Base-by-base conservation (phyloP, 1,139 yeast species). In the Kodamaea alishanica region DNA sequence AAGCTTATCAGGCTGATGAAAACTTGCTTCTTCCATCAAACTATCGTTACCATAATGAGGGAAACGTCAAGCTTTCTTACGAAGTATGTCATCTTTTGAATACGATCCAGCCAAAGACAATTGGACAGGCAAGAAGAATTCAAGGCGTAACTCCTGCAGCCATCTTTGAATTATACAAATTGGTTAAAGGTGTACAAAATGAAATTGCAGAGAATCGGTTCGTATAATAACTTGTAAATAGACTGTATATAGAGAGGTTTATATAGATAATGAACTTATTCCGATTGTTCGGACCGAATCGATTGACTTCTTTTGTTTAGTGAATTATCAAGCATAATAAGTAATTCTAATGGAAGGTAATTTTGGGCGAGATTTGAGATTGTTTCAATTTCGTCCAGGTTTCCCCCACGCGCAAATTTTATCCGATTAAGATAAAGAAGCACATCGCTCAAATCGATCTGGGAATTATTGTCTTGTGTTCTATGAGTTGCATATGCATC, bases 131-230 rank as follows among this genome's bases (percentile, higher is more conserved):
- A 0, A 74, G 96, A 54, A 73, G 97, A 49, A 84, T 90, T 11
- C 95, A 92, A 54, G 97, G 98, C 0, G 82, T 92, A 1, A 92
- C 97, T 0, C 96, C 97, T 0, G 87, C 89, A 2, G 84, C 90
- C 0, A 66, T 83, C 3, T 83, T 83, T 51, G 89, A 83, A 50
- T 67, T 84, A 30, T 83, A 78, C 47, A 70, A 67, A 43, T 54
- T 72, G 39, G 74, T 70, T 4, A 62, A 56, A 40, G 59, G 61
- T 6, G 55, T 51, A 22, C 71, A 64, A 44, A 42, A 43, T 8
- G 48, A 48, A n/a, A 38, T 51, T 8, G 51, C 51, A 42, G 38
- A 37, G 45, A 35, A 32, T 11, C 22, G 32, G 24, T 25, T 22
- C 15, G n/a, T 29, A 8, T 8, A 7, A 27, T 8, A 33, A 26